Evolutionary conservation across 1,284 basidiomycete species (phyloP).

Genomic region (Trametes pubescens): DNA sequence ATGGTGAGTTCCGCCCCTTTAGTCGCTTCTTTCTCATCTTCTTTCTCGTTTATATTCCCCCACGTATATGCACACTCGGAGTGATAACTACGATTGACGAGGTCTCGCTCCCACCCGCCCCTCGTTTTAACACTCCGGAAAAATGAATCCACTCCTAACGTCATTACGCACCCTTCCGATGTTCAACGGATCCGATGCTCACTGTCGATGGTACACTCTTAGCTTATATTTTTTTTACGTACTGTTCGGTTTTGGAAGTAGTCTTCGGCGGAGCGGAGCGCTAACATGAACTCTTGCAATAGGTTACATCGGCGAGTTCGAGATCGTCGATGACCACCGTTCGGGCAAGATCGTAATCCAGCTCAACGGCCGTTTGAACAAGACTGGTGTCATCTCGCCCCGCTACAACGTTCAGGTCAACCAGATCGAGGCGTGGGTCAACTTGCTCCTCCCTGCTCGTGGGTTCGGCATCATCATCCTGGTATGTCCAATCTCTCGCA

Average conservation of each 20-base stretch:
- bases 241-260: background rate
- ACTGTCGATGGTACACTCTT: conserved; percentile 61
- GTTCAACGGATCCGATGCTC: conserved; percentile 56
- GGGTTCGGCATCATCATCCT: conserved; percentile 97
- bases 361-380: conserved; percentile 98
- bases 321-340: conserved; percentile 99
- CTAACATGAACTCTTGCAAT: conserved; percentile 1
- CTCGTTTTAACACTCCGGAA: conserved; percentile 80
- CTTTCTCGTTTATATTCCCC: background rate
- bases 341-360: conserved; percentile 99
- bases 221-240: conserved; percentile 34
- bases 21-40: conserved; percentile 20
- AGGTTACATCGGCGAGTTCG: conserved; percentile 99
- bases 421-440: conserved; percentile 96
- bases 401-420: conserved; percentile 96
- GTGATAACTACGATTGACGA: conserved; percentile 79
- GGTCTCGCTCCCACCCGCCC: conserved; percentile 60
- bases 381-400: conserved; percentile 98
- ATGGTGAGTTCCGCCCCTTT: conserved; percentile 70
- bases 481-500: conserved; percentile 50
- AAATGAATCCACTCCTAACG: conserved; percentile 57
- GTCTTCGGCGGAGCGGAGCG: too few species aligned
- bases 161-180: conserved; percentile 55
- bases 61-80: conserved; percentile 52
- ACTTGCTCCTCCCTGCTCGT: conserved; percentile 92